Conservation (phyloP, 192 early-diverging fungal genomes). For the Backusella tuberculispora region DNA sequence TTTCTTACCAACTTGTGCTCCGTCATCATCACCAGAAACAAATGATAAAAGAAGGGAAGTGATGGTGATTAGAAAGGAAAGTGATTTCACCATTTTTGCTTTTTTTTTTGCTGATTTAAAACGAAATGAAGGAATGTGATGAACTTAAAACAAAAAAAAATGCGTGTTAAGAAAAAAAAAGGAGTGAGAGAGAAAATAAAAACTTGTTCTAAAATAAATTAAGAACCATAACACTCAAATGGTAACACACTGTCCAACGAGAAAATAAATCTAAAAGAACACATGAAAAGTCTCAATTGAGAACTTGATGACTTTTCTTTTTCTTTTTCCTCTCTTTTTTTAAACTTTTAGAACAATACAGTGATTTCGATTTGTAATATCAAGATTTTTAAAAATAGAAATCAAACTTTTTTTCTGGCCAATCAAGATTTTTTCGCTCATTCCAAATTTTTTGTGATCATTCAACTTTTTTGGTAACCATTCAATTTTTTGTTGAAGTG, state of each 20-base stretch:
- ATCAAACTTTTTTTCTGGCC: no score
- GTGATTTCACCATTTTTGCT: background rate
- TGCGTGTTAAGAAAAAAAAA: background rate
- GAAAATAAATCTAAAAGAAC: background rate
- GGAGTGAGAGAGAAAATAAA: background rate
- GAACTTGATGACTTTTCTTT: no score
- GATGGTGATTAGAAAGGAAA: slow-evolving; percentile 9
- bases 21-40: background rate
- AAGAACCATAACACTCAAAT: background rate
- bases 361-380: no score
- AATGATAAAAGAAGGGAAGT: slow-evolving; percentile 5
- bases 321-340: no score
- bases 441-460: no score
- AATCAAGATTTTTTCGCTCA: no score
- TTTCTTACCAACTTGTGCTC: slow-evolving; percentile 6
- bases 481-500: no score
- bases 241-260: slow-evolving; percentile 11
- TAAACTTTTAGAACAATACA: no score
- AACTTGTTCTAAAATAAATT: background rate
- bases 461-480: no score
- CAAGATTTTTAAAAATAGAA: no score
- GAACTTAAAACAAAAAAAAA: background rate
- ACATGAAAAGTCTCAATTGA: background rate
- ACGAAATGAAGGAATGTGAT: slow-evolving; percentile 10
- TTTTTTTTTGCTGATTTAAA: background rate